Conservation (phyloP, 2,329 filamentous ascomycete species). For the Drechslerella coelobrocha region DNA sequence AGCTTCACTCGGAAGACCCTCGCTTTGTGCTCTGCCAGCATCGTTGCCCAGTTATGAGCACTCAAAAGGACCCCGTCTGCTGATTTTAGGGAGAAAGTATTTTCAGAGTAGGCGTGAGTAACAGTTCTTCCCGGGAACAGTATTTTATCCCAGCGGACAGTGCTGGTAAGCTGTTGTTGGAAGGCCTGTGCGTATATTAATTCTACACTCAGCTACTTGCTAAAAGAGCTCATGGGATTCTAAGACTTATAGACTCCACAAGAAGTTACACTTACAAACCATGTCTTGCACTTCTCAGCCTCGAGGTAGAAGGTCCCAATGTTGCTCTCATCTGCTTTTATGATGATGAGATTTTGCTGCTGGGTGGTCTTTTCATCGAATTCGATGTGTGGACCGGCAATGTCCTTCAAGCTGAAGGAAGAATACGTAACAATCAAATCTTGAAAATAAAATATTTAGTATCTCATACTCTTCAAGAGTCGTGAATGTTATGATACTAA, state of each 20-base stretch:
- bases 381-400: slow-evolving; percentile 24
- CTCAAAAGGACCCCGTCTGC: slow-evolving; percentile 8
- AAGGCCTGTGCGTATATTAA: slow-evolving; percentile 14
- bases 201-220: too few species aligned
- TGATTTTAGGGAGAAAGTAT: slow-evolving; percentile 9
- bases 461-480: not conserved
- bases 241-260: too few species aligned
- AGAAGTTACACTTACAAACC: slow-evolving; percentile 25
- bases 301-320: slow-evolving; percentile 14
- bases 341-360: too few species aligned
- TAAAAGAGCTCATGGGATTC: too few species aligned
- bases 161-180: slow-evolving; percentile 21
- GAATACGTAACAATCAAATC: slow-evolving; percentile 27
- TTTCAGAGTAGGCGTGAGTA: slow-evolving; percentile 17
- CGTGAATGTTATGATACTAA: not conserved
- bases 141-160: not conserved
- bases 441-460: not conserved
- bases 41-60: slow-evolving; percentile 20
- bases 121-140: too few species aligned
- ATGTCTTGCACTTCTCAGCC: slow-evolving; percentile 36
- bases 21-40: slow-evolving; percentile 6
- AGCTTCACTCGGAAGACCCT: slow-evolving; percentile 23
- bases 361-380: slow-evolving; percentile 28
- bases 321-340: too few species aligned
- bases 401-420: slow-evolving; percentile 9